phyloP scores from a whole-genome alignment of 805 yeast genomes.

The Barnettozyma populi region DNA sequence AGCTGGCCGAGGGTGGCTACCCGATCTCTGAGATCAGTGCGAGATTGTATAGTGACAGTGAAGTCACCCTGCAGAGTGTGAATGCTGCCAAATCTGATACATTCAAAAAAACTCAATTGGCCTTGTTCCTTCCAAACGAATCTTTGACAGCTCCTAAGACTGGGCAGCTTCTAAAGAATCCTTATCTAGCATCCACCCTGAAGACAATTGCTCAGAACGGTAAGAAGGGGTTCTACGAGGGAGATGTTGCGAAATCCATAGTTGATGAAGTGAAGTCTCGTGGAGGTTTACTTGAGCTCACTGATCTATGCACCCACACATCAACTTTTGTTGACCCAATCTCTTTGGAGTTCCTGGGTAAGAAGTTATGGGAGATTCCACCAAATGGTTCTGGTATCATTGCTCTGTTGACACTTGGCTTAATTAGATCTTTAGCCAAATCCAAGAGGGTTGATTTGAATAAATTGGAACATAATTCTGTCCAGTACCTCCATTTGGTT shows the following conservation, averaged over 20 bases:
- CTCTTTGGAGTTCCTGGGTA: constrained; percentile 43
- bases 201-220: constrained; percentile 50
- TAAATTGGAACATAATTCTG: constrained; percentile 54
- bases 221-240: constrained; percentile 62
- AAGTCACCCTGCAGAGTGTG: constrained; percentile 32
- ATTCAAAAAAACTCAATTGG: constrained; percentile 26
- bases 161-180: constrained; percentile 55
- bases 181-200: constrained; percentile 47
- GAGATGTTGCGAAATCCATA: constrained; percentile 63
- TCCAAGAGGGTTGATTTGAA: constrained; percentile 38
- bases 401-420: constrained; percentile 65
- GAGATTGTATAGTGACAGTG: constrained; percentile 40
- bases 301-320: constrained; percentile 53
- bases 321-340: constrained; percentile 67
- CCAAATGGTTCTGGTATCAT: constrained; percentile 82
- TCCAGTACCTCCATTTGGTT: constrained; percentile 63
- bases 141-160: constrained; percentile 43
- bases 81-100: constrained; percentile 27
- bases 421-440: constrained; percentile 50
- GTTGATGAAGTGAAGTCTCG: constrained; percentile 44
- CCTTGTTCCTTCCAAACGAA: constrained; percentile 33
- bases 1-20: constrained; percentile 63
- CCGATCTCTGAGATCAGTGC: constrained; percentile 60
- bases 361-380: constrained; percentile 72
- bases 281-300: constrained; percentile 51